Evolutionary conservation across 2,329 filamentous ascomycete species (phyloP).

Genomic region (Plectosphaerella cucumerina): DNA sequence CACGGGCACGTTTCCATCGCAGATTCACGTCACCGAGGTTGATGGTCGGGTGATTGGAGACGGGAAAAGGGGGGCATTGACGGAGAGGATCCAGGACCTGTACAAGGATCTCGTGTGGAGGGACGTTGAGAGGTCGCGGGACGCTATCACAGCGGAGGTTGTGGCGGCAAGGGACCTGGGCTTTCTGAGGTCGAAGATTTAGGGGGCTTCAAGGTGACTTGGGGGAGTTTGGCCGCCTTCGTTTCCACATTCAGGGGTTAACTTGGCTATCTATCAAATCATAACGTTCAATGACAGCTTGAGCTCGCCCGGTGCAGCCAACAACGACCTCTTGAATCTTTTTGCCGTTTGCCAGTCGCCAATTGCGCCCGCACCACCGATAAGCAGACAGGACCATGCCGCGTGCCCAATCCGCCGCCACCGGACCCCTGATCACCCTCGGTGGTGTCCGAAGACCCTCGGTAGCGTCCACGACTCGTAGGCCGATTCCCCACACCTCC

Average conservation of each 20-base stretch:
- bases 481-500: not conserved
- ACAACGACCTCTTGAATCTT: no score
- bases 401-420: no score
- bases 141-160: conserved; percentile 16
- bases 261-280: no score
- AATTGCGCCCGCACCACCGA: no score
- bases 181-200: conserved; percentile 1
- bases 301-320: no score
- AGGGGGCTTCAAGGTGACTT: no score
- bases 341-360: no score
- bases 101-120: conserved; percentile 15
- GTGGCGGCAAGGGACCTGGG: conserved; percentile 19
- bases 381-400: no score
- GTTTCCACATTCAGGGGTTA: no score
- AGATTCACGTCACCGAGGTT: conserved; percentile 20
- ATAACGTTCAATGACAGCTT: no score
- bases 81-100: conserved; percentile 17
- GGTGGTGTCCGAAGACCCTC: conserved; percentile 1
- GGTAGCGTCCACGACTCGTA: not conserved
- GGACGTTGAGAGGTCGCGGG: conserved; percentile 16
- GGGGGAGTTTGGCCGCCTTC: no score
- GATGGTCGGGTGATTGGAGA: conserved; percentile 18
- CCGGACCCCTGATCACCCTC: not conserved
- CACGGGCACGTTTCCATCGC: conserved; percentile 22
- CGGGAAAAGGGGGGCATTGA: conserved; percentile 16